Evolutionary conservation across 495 filamentous ascomycete genomes (phyloP), one percentile per base, ranked within the genome.

Genomic region (Pseudoneurospora amorphoporcata): DNA sequence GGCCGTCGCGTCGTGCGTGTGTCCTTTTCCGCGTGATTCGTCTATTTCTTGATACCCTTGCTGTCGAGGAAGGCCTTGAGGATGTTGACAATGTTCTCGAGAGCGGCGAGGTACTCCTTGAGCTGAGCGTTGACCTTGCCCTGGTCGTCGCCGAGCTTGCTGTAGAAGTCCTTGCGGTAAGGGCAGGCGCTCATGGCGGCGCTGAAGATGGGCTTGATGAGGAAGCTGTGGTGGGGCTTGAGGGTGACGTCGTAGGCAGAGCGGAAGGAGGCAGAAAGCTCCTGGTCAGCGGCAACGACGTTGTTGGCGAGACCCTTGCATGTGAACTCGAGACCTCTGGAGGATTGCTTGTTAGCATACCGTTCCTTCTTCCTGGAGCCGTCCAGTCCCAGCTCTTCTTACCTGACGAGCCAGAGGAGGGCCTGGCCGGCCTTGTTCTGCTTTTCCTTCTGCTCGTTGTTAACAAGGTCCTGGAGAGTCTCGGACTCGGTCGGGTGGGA

Each of bases 121-220:
- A 97, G 75, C 76, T 90, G 86, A 32, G 78, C 79, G 17, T 84
- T 70, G 69, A 96, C 89, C 81, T 90, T 86, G 40, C 78, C 83
- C 75, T 87, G 76, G 76, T 94, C 88, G 8, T 83, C 83, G 16
- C 92, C 95, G 35, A 98, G 83, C 87, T 97, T 98, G 68, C 76
- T 78, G 78, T 97, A 97, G 79, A 98, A 98, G 77, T 92, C 91
- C 74, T 91, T 92, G 53, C 94, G 89, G 86, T 97, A 97, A 3
- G 96, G 95, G 76, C 91, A 94, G 9, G 93, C 94, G 73, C 87
- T 87, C 93, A 98, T 97, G 75, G 96, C 95, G 71, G 93, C 90
- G 75, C 86, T 90, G 86, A 98, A 98, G 76, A 97, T 86, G 71
- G 92, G 92, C 85, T 94, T 97, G 68, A 97, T 84, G 39, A 98